Conservation (phyloP, 2,329 filamentous ascomycete species). For the Neofusicoccum sp. region DNA sequence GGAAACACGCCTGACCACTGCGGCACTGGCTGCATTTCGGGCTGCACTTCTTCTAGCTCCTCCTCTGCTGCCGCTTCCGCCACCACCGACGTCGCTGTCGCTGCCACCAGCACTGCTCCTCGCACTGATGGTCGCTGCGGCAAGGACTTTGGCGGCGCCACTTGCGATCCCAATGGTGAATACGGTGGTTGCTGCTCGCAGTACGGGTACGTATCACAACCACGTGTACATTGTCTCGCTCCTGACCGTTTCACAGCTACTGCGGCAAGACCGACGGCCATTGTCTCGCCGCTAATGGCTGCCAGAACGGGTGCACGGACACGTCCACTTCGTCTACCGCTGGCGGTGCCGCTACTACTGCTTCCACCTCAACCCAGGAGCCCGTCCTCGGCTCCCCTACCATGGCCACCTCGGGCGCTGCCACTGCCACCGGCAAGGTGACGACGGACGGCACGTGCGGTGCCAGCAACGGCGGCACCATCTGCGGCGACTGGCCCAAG, state of each 20-base stretch:
- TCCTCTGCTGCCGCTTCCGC: slow-evolving; percentile 13
- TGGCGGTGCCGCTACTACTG: slow-evolving; percentile 16
- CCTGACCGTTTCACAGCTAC: slow-evolving; percentile 28
- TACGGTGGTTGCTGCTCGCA: slow-evolving; percentile 26
- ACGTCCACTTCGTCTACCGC: slow-evolving; percentile 19
- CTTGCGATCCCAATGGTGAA: slow-evolving; percentile 23
- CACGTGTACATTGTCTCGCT: not conserved
- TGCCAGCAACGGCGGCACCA: slow-evolving; percentile 45
- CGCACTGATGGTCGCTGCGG: slow-evolving; percentile 30
- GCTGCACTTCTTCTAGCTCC: slow-evolving; percentile 25
- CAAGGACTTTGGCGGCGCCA: slow-evolving; percentile 26
- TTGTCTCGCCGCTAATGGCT: slow-evolving; percentile 37
- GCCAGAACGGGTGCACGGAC: slow-evolving; percentile 41
- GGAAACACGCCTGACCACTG: slow-evolving; percentile 43
- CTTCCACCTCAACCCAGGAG: slow-evolving; percentile 22
- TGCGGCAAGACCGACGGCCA: slow-evolving; percentile 38
- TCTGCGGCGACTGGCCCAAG: slow-evolving; percentile 53
- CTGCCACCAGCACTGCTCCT: slow-evolving; percentile 17
- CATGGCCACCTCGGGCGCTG: slow-evolving; percentile 19
- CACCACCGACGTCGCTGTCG: too few species aligned
- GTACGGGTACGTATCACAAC: slow-evolving; percentile 22
- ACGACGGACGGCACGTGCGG: slow-evolving; percentile 58
- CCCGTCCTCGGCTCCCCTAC: slow-evolving; percentile 37
- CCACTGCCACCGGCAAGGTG: slow-evolving; percentile 23
- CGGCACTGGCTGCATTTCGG: slow-evolving; percentile 36